These are phyloP conservation scores for Gossypium davidsonii DNA, from an alignment of 441 rosid genomes.

Conservation along the genomic window DNA sequence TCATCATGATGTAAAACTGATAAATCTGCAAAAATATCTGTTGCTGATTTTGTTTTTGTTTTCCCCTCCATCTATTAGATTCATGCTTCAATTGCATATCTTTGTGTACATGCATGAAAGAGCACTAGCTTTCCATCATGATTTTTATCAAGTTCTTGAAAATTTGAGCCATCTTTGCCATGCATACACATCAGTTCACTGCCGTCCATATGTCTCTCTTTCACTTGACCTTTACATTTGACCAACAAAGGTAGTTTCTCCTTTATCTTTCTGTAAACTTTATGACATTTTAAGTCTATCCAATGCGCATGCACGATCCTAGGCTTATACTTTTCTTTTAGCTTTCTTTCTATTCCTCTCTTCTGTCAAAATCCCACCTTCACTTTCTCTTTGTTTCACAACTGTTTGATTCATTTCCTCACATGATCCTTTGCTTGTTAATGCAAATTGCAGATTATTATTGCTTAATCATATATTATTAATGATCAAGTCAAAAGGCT, in stretches of 20 bases:
- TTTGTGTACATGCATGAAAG: slow-evolving; percentile 31
- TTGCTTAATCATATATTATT: too few relatives aligned
- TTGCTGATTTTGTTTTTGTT: slow-evolving; percentile 19
- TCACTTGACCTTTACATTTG: slow-evolving; percentile 23
- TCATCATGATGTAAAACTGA: slow-evolving; percentile 33
- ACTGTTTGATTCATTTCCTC: neutral
- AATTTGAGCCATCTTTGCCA: slow-evolving; percentile 29
- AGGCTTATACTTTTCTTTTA: neutral
- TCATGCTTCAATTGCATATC: slow-evolving; percentile 19
- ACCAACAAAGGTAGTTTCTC: slow-evolving; percentile 28
- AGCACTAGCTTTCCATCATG: slow-evolving; percentile 19
- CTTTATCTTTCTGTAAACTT: slow-evolving; percentile 22
- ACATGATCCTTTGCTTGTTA: neutral
- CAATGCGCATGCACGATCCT: slow-evolving; percentile 25
- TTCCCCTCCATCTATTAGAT: slow-evolving; percentile 7
- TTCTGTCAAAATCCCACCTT: slow-evolving; percentile 6
- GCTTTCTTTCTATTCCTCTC: neutral
- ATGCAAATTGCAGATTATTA: neutral
- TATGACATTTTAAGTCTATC: slow-evolving; percentile 21
- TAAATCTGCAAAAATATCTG: slow-evolving; percentile 35
- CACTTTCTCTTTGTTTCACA: neutral
- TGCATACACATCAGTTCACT: slow-evolving; percentile 27
- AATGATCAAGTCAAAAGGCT: too few relatives aligned
- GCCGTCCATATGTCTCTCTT: slow-evolving; percentile 20
- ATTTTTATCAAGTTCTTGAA: slow-evolving; percentile 27